Evolutionary conservation across 441 rosid species (phyloP).

Genomic region (Pelargonium myrrhifolium): DNA sequence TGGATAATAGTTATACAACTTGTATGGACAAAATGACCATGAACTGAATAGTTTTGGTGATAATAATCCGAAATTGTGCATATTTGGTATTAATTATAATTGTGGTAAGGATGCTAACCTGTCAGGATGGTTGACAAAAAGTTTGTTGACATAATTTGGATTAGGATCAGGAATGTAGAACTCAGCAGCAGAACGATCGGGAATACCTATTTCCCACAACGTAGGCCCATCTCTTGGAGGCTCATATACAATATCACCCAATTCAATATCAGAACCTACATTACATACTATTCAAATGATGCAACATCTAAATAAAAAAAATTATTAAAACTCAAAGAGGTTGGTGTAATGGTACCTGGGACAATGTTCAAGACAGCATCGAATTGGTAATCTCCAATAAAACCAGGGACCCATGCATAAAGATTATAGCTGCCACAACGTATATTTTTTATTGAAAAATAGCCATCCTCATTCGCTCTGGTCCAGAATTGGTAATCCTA

Average conservation of each 20-base stretch:
- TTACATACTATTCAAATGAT: background rate
- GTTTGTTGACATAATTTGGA: constrained; percentile 52
- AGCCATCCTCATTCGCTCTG: constrained; percentile 38
- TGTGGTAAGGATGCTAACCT: constrained; percentile 38
- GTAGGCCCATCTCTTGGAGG: constrained; percentile 83
- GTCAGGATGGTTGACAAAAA: constrained; percentile 40
- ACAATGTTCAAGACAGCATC: constrained; percentile 30
- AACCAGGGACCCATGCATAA: constrained; percentile 57
- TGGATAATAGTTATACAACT: too few species aligned
- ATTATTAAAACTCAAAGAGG: too few species aligned
- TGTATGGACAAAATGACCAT: too few species aligned
- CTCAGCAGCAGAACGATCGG: constrained; percentile 70
- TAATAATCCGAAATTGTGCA: background rate
- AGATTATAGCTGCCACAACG: constrained; percentile 36
- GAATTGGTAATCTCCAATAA: constrained; percentile 46
- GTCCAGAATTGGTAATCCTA: constrained; percentile 60
- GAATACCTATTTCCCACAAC: constrained; percentile 80
- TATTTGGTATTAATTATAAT: too few species aligned
- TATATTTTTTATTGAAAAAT: constrained; percentile 35
- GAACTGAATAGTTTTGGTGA: too few species aligned
- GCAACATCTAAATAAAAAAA: too few species aligned
- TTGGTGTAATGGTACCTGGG: constrained; percentile 31
- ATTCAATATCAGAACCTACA: constrained; percentile 45
- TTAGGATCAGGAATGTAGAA: constrained; percentile 73
- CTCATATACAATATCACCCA: constrained; percentile 48